Evolutionary conservation across 148 eudicot genomes (phyloP).

Genomic region (Nyssa sinensis): DNA sequence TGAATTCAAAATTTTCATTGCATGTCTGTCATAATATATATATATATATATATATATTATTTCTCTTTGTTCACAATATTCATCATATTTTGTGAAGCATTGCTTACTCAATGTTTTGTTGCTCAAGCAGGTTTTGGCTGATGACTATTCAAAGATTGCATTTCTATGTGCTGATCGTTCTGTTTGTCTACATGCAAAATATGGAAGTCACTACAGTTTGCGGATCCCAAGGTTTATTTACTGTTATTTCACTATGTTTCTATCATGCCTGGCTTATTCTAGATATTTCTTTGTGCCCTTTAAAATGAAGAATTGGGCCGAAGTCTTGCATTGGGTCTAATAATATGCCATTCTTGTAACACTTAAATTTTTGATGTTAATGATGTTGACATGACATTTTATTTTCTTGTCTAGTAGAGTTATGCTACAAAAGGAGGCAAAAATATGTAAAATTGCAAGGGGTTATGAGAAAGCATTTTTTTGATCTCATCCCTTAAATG

Average conservation of each 20-base stretch:
- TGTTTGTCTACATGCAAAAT: conserved; percentile 79
- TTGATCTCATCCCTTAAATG: not conserved
- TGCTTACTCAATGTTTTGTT: conserved; percentile 6
- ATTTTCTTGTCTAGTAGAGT: not conserved
- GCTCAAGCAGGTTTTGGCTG: conserved; percentile 57
- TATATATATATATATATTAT: too few species aligned
- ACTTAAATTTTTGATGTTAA: not conserved
- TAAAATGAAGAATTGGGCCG: not conserved
- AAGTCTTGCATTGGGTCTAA: not conserved
- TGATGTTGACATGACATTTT: not conserved
- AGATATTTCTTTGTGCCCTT: not conserved
- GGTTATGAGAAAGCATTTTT: not conserved
- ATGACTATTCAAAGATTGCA: conserved; percentile 93
- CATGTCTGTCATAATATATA: not conserved
- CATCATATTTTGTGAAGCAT: not conserved
- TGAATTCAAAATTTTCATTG: not conserved
- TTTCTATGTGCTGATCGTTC: conserved; percentile 94
- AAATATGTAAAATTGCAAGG: too few species aligned
- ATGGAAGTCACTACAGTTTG: conserved; percentile 83
- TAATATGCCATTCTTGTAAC: not conserved
- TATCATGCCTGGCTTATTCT: not conserved
- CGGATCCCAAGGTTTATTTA: conserved; percentile 73
- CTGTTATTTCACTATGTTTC: not conserved
- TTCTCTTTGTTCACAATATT: not conserved
- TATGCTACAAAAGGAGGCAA: not conserved